Base-by-base conservation (phyloP, 1,139 yeast species). In the Blastobotrys elegans region DNA sequence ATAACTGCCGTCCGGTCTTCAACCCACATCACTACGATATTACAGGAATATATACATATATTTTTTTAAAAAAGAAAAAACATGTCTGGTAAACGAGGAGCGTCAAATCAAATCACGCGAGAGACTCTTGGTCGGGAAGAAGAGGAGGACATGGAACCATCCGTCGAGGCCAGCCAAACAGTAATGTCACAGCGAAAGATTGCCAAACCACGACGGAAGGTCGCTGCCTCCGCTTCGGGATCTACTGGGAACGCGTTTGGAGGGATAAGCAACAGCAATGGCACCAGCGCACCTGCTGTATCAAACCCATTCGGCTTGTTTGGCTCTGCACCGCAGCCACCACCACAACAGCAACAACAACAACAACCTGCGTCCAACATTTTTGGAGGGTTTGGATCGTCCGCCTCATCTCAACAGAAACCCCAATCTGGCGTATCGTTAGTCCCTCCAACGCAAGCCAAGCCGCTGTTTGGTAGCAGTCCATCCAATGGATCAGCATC, bases 141-240 rank as follows among this genome's bases (percentile, higher is more conserved):
- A 14, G 76, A 67, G 26, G 62, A 53, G 3, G 61, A 62, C 16
- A 60, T 62, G 24, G 61, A 53, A n/a, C 71, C 71, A 30, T 58
- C 56, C 21, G 48, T 36, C 10, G 56, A 60, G 42, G 95, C 96
- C 0, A 73, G 84, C 5, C 73, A 77, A 1, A 79, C 74, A 3
- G 80, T 79, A 4, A 67, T 88, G 75, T 77, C 92, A 10, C 75
- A 68, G 48, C 73, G 97, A 61, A 84, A 81, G 69, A 72, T 84
- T 46, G 71, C 84, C 22, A 74, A 76, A 62, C 89, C 90, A 13
- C 75, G 75, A 53, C 7, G 3, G 18, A 37, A 22, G 24, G 22
- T 16, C n/a, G 14, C 42, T 26, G 34, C 34, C 5, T n/a, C 20
- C 22, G 39, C 20, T 17, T 13, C 24, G 11, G 33, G 33, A 30